A percentile compares a stretch with the other conserved stretches of the same genome.
Evolutionary conservation across 148 eudicot genomes (phyloP).

Genomic region (Rhododendron williamsianum): DNA sequence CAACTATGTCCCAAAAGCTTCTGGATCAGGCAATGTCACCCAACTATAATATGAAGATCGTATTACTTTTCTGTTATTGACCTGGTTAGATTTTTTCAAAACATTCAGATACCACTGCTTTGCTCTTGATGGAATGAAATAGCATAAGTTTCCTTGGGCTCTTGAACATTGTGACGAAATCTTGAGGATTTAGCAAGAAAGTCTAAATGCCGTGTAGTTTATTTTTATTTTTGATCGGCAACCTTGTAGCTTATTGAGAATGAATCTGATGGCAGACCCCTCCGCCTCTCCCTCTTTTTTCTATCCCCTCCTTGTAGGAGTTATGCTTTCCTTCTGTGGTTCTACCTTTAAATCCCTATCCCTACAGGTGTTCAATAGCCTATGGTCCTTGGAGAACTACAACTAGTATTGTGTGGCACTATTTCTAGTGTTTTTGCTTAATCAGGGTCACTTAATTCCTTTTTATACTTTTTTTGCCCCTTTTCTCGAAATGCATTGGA

Average conservation of each 20-base stretch:
- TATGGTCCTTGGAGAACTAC: not conserved
- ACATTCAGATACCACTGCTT: not conserved
- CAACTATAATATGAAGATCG: conserved; percentile 1
- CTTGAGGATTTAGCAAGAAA: not conserved
- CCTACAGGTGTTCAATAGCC: not conserved
- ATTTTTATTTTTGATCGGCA: not conserved
- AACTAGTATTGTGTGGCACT: not conserved
- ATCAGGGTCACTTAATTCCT: not conserved
- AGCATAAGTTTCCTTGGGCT: not conserved
- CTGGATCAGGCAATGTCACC: conserved; percentile 63
- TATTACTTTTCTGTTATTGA: not conserved
- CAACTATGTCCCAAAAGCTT: conserved; percentile 60
- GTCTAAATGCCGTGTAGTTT: not conserved
- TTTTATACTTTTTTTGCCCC: not conserved
- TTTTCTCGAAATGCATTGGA: not conserved
- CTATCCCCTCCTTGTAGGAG: not conserved
- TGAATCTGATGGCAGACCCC: not conserved
- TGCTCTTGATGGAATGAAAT: not conserved
- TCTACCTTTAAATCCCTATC: not conserved
- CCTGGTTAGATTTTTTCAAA: not conserved
- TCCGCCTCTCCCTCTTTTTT: not conserved
- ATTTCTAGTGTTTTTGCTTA: not conserved
- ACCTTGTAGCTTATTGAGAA: not conserved
- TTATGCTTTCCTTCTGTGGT: not conserved
- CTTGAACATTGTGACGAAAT: not conserved